Conservation (phyloP, 495 filamentous ascomycete species). For the Penicillium samsonianum region DNA sequence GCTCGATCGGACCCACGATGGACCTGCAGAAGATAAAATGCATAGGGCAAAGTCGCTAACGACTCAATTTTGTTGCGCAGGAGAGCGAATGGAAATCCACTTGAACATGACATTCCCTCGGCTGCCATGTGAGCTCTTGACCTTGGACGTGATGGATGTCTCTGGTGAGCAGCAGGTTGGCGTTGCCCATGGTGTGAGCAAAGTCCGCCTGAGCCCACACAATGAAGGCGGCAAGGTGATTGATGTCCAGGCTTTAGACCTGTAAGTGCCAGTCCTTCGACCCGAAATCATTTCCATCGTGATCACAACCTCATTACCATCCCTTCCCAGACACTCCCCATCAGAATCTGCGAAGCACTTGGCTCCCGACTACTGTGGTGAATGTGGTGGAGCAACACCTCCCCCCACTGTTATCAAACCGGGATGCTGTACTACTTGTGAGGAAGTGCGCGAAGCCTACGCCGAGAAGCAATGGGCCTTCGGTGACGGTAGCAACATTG, state of each 20-base stretch:
- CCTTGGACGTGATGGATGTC: slow-evolving; percentile 98
- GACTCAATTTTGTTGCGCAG: slow-evolving; percentile 41
- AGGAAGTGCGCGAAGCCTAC: slow-evolving; percentile 94
- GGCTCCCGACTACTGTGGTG: slow-evolving; percentile 88
- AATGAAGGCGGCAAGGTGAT: slow-evolving; percentile 79
- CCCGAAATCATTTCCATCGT: background rate
- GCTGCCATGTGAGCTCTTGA: slow-evolving; percentile 91
- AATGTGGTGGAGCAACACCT: slow-evolving; percentile 82
- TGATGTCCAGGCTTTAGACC: slow-evolving; percentile 68
- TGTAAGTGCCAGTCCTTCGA: slow-evolving; percentile 53
- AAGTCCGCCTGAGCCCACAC: slow-evolving; percentile 73
- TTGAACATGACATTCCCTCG: slow-evolving; percentile 96
- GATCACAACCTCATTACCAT: slow-evolving; percentile 5
- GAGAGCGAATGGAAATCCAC: slow-evolving; percentile 97
- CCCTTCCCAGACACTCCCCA: slow-evolving; percentile 53
- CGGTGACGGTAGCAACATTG: slow-evolving; percentile 84
- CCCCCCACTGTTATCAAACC: slow-evolving; percentile 68
- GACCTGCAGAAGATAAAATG: background rate
- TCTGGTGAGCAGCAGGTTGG: slow-evolving; percentile 94
- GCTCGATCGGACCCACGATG: slow-evolving; percentile 1
- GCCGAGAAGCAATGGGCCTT: slow-evolving; percentile 88
- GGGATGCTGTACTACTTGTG: slow-evolving; percentile 95
- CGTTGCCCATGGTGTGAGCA: slow-evolving; percentile 86
- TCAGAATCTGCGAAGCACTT: slow-evolving; percentile 77
- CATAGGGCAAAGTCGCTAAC: background rate